Evolutionary conservation across 352 stramenopile species (phyloP).

Genomic region (Phytophthora crassamura): DNA sequence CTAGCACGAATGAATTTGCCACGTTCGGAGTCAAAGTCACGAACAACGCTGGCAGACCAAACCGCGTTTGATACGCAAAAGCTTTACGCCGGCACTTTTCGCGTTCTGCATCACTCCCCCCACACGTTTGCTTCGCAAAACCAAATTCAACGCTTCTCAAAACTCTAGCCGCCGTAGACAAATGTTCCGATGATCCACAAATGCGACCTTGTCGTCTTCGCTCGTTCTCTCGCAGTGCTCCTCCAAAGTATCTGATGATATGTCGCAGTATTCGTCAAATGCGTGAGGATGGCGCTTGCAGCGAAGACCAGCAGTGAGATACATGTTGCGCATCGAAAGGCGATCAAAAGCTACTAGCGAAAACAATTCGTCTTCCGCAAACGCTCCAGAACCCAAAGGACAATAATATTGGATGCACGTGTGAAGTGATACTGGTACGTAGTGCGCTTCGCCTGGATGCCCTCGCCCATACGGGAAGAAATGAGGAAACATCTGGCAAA

Average conservation of each 20-base stretch:
- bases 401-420: not conserved
- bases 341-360: not conserved
- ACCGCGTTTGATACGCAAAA: slow-evolving; percentile 30
- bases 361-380: no score
- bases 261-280: no score
- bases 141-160: not conserved
- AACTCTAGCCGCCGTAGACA: no score
- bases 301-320: no score
- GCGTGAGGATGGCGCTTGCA: no score
- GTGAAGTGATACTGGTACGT: not conserved
- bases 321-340: not conserved
- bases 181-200: no score
- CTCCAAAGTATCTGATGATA: no score
- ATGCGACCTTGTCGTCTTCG: no score
- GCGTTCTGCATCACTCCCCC: slow-evolving; percentile 26
- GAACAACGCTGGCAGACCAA: not conserved
- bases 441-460: not conserved
- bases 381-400: no score
- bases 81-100: slow-evolving; percentile 24
- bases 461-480: not conserved
- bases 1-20: no score
- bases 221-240: no score
- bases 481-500: not conserved
- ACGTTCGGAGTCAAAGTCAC: slow-evolving; percentile 1
- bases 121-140: no score